Conservation (phyloP, 2,329 filamentous ascomycete genomes). For the Aspergillus ochraceoroseus region DNA sequence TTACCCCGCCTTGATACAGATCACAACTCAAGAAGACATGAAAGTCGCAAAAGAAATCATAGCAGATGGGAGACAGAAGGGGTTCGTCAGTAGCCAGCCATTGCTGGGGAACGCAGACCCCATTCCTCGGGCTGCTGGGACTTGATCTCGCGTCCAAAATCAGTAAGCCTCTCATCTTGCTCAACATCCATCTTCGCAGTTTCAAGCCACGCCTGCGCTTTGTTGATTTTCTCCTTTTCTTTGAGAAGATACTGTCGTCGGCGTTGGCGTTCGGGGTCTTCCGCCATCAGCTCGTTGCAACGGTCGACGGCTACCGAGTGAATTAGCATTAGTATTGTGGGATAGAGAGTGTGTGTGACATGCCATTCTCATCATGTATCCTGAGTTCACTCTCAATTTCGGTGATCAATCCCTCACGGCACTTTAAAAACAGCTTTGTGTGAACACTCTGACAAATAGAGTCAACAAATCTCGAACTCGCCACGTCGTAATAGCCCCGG, state of each 20-base stretch:
- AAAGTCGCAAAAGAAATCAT: background rate
- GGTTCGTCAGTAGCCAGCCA: background rate
- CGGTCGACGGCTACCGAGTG: conserved; percentile 29
- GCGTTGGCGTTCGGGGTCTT: conserved; percentile 34
- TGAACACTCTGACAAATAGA: conserved; percentile 37
- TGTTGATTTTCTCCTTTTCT: conserved; percentile 33
- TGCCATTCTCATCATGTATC: conserved; percentile 33
- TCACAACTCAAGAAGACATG: background rate
- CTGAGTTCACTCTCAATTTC: conserved; percentile 30
- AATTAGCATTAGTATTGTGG: background rate
- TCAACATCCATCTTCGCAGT: conserved; percentile 18
- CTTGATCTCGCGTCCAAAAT: conserved; percentile 12
- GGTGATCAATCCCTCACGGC: conserved; percentile 30
- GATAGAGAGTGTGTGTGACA: conserved; percentile 5
- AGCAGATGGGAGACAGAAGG: background rate
- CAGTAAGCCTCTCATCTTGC: conserved; percentile 1
- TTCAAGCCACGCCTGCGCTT: conserved; percentile 34
- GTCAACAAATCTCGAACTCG: conserved; percentile 38
- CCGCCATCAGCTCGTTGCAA: conserved; percentile 37
- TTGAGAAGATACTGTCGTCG: conserved; percentile 29
- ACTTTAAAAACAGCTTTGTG: conserved; percentile 36
- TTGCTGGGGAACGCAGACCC: background rate
- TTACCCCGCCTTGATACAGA: conserved; percentile 25
- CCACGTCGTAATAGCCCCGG: conserved; percentile 40
- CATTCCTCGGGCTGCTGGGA: conserved; percentile 12